phyloP scores from a whole-genome alignment of 23 red algal genomes.

The Gracilaria caudata region DNA sequence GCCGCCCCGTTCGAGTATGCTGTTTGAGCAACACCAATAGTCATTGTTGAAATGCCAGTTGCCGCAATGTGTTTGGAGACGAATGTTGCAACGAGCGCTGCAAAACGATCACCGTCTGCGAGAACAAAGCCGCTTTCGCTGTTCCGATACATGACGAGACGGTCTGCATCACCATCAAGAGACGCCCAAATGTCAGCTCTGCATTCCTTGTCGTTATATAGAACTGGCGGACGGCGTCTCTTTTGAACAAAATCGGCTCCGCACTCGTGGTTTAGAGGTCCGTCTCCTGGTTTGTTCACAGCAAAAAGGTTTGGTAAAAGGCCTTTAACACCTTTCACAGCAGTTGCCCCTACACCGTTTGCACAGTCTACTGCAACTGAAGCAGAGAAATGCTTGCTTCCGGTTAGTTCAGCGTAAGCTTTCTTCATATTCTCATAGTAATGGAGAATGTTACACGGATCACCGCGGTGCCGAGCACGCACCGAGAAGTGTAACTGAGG shows the following conservation, averaged over 20 bases:
- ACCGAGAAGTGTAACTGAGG: constrained; percentile 79
- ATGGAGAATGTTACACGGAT: constrained; percentile 29
- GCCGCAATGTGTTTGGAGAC: constrained; percentile 26
- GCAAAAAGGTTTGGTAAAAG: constrained; percentile 15
- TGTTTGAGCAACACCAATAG: constrained; percentile 85
- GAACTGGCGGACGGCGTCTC: constrained; percentile 43
- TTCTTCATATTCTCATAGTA: constrained; percentile 39
- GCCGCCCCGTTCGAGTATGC: constrained; percentile 94
- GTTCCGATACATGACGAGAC: constrained; percentile 70
- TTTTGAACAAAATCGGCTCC: constrained; percentile 99
- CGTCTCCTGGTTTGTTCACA: constrained; percentile 63
- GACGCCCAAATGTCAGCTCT: constrained; percentile 54
- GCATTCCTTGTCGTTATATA: constrained; percentile 7
- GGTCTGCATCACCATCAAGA: constrained; percentile 98
- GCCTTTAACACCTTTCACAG: constrained; percentile 19
- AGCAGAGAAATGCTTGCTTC: neutral
- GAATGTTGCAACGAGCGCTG: constrained; percentile 64
- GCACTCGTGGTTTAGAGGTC: constrained; percentile 80
- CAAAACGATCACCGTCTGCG: constrained; percentile 83
- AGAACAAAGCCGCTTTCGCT: constrained; percentile 42
- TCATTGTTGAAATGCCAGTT: constrained; percentile 37
- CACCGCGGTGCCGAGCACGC: constrained; percentile 31
- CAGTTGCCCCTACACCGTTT: constrained; percentile 79
- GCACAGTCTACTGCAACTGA: constrained; percentile 89
- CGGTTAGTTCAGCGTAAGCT: constrained; percentile 36